Evolutionary conservation across 1,284 basidiomycete species (phyloP), one percentile per base, ranked within the genome.

Genomic region (Volvariella volvacea): DNA sequence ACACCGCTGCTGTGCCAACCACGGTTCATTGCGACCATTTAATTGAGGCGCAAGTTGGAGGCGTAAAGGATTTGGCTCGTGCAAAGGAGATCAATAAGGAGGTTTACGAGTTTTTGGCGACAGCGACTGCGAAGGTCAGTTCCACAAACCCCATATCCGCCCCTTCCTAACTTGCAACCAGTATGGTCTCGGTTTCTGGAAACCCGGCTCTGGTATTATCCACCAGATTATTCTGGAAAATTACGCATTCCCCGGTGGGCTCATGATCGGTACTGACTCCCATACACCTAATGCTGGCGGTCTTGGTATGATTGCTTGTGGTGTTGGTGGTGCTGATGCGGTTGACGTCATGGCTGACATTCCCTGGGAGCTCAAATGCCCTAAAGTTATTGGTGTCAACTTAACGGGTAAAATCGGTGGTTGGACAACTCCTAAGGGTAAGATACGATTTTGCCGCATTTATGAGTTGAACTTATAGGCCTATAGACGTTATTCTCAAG

Each of bases 151-250:
- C 21, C 20, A 28, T 40, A 25, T 10, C 19, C n/a, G 21, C 3
- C 22, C n/a, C 21, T 28, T 41, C 47, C 39, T 36, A 22, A 42
- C 30, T 3, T 37, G 15, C 34, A 19, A 22, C 47, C 33, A 87
- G 88, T 97, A 97, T 68, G 93, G 93, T 63, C 91, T 98, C 56
- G 95, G 94, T 54, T 99, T 99, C 80, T 99, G 95, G 96, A 92
- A 88, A 74, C 93, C 95, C 43, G 95, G 96, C 58, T 96, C 93
- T 60, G 95, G 95, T 74, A 99, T 95, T 64, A 93, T 95, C 55
- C 92, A 95, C 68, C 92, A 96, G 69, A 95, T 95, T 60, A 91
- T 99, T 59, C 80, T 98, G 57, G 95, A 99, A 70, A 98, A 99
- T 76, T 98, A 98, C 66, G 96, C 95, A 12, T 92, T 95, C 81